Conservation (phyloP, 768 basidiomycete genomes). For the Leucosporidium yakuticum region DNA sequence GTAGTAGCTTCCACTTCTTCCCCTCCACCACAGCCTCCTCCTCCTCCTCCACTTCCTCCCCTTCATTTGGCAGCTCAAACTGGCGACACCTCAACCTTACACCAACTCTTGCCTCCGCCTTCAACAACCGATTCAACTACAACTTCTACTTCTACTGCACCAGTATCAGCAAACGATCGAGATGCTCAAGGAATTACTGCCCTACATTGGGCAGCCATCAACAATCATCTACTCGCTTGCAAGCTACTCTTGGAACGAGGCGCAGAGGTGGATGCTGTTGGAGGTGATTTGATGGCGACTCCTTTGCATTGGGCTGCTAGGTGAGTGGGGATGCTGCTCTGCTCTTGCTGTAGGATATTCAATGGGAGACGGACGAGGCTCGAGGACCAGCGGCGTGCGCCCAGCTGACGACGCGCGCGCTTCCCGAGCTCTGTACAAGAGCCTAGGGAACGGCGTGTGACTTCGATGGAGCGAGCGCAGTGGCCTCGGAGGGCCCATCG, state of each 20-base stretch:
- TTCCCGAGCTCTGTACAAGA: not conserved
- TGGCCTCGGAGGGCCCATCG: too few species aligned
- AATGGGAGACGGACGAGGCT: not conserved
- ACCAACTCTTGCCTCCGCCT: conserved; percentile 65
- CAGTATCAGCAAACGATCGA: conserved; percentile 45
- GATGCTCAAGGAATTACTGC: conserved; percentile 90
- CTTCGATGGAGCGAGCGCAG: too few species aligned
- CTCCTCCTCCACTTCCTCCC: conserved; percentile 4
- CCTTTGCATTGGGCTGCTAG: conserved; percentile 96
- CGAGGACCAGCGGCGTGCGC: not conserved
- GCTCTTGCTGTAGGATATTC: not conserved
- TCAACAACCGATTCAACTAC: conserved; percentile 55
- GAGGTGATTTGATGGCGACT: conserved; percentile 88
- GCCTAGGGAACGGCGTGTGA: too few species aligned
- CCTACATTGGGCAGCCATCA: conserved; percentile 97
- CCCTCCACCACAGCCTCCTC: too few species aligned
- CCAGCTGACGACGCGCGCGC: not conserved
- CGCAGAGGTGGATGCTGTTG: conserved; percentile 87
- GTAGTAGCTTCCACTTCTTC: not conserved
- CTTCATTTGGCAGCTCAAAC: conserved; percentile 62
- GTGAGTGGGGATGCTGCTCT: conserved; percentile 34
- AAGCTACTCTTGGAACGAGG: conserved; percentile 82
- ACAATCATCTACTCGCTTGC: conserved; percentile 84
- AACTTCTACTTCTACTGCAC: too few species aligned
- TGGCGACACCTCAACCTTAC: conserved; percentile 65